A percentile compares a stretch with the other conserved stretches of the same genome.
Evolutionary conservation across 805 yeast genomes (phyloP).

Genomic region (Metschnikowia corniflorae): DNA sequence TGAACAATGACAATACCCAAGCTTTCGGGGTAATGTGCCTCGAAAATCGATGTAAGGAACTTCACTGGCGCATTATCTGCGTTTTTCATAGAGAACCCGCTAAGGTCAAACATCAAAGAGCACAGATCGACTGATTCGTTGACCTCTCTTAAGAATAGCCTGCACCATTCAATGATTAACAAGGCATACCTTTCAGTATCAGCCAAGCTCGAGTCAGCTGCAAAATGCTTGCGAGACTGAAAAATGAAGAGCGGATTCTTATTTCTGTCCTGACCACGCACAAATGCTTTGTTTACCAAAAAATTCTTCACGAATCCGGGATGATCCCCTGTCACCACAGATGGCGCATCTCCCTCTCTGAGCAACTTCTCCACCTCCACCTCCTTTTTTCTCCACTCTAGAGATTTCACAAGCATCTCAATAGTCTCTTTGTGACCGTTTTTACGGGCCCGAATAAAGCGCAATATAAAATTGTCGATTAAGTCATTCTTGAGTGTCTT

Average conservation of each 20-base stretch:
- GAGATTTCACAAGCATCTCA: slow-evolving; percentile 66
- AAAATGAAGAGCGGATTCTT: slow-evolving; percentile 80
- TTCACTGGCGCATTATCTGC: slow-evolving; percentile 93
- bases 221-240: slow-evolving; percentile 69
- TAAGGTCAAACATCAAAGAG: slow-evolving; percentile 79
- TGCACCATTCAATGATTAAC: slow-evolving; percentile 64
- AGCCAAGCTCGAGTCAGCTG: slow-evolving; percentile 49
- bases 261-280: slow-evolving; percentile 69
- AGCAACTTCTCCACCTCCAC: slow-evolving; percentile 53
- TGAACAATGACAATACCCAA: slow-evolving; percentile 81
- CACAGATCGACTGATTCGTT: slow-evolving; percentile 76
- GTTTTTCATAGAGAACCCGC: slow-evolving; percentile 82
- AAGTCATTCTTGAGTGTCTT: slow-evolving; percentile 66
- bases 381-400: slow-evolving; percentile 70
- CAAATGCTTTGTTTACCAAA: slow-evolving; percentile 63
- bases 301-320: slow-evolving; percentile 54
- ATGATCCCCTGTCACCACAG: slow-evolving; percentile 38
- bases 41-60: slow-evolving; percentile 83
- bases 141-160: slow-evolving; percentile 49
- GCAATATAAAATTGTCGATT: slow-evolving; percentile 72
- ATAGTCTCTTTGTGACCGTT: slow-evolving; percentile 70
- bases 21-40: slow-evolving; percentile 95
- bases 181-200: slow-evolving; percentile 77
- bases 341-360: slow-evolving; percentile 68
- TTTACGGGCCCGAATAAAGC: slow-evolving; percentile 84